Percentiles rank a stretch among this genome's conserved stretches.
Conservation (phyloP, 306 rosid species). For the Nissolia schottii region DNA sequence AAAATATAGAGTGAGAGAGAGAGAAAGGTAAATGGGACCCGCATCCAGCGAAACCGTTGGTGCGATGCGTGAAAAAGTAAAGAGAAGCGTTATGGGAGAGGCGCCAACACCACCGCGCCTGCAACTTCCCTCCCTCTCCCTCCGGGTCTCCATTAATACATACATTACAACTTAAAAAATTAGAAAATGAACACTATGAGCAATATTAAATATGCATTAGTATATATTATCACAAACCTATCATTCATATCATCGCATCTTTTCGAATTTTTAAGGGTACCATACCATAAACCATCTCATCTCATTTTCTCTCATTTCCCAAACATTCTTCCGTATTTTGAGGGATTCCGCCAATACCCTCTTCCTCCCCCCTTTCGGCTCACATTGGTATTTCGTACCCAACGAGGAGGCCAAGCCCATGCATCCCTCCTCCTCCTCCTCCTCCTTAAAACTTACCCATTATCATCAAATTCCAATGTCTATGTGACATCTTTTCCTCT, state of each 20-base stretch:
- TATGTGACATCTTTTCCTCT: neutral
- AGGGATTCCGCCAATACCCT: slow-evolving; percentile 17
- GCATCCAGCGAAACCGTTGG: neutral
- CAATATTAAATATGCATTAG: too few relatives aligned
- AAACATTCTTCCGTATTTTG: slow-evolving; percentile 16
- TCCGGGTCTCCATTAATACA: too few relatives aligned
- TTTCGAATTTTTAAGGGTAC: neutral
- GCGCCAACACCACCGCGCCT: neutral
- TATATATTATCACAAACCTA: too few relatives aligned
- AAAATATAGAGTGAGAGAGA: too few relatives aligned
- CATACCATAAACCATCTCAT: neutral
- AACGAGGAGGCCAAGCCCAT: neutral
- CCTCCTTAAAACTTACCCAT: neutral
- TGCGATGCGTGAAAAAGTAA: neutral
- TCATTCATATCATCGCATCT: neutral
- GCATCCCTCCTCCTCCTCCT: neutral
- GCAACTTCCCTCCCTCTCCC: too few relatives aligned
- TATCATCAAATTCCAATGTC: slow-evolving; percentile 12
- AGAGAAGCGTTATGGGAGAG: neutral
- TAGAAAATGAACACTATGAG: too few relatives aligned
- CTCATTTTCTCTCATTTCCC: neutral
- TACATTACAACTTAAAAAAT: too few relatives aligned
- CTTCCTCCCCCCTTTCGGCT: neutral
- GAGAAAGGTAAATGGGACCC: neutral
- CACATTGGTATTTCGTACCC: neutral